Conservation (phyloP, 768 basidiomycete genomes). For the Macrocybe gigantea region DNA sequence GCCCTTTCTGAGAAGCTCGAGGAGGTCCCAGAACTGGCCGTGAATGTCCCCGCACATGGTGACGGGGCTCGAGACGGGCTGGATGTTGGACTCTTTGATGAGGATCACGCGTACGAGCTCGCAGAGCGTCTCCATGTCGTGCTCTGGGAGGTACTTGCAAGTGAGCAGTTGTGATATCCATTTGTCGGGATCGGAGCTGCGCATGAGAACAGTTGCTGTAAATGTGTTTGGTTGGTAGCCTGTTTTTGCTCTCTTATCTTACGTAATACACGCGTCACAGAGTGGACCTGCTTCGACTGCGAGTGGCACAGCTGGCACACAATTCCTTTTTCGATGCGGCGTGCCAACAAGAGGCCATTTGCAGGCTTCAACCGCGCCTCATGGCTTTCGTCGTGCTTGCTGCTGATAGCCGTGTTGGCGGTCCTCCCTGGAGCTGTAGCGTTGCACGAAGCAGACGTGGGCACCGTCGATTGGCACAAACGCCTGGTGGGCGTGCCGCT, state of each 20-base stretch:
- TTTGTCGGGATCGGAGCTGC: slow-evolving; percentile 46
- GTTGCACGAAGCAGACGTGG: slow-evolving; percentile 69
- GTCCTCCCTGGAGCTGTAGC: slow-evolving; percentile 12
- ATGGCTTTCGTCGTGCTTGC: too few species aligned
- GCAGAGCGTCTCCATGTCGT: slow-evolving; percentile 92
- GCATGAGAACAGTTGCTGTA: slow-evolving; percentile 13
- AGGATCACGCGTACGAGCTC: slow-evolving; percentile 82
- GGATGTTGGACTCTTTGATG: slow-evolving; percentile 96
- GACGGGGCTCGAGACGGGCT: slow-evolving; percentile 92
- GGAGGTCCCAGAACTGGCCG: slow-evolving; percentile 95
- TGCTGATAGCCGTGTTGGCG: too few species aligned
- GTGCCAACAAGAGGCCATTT: too few species aligned
- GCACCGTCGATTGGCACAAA: slow-evolving; percentile 86
- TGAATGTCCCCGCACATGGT: slow-evolving; percentile 97
- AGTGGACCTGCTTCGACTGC: not conserved
- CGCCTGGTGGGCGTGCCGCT: slow-evolving; percentile 69
- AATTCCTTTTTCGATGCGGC: not conserved
- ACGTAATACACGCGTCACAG: too few species aligned
- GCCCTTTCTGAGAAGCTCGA: slow-evolving; percentile 84
- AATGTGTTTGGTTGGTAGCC: too few species aligned
- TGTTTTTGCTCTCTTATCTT: too few species aligned
- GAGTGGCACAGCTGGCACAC: not conserved
- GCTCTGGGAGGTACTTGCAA: slow-evolving; percentile 85
- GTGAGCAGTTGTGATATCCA: slow-evolving; percentile 87
- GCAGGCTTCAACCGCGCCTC: too few species aligned